phyloP scores from a whole-genome alignment of 495 filamentous ascomycete genomes.

The Apiosordaria backusii region DNA sequence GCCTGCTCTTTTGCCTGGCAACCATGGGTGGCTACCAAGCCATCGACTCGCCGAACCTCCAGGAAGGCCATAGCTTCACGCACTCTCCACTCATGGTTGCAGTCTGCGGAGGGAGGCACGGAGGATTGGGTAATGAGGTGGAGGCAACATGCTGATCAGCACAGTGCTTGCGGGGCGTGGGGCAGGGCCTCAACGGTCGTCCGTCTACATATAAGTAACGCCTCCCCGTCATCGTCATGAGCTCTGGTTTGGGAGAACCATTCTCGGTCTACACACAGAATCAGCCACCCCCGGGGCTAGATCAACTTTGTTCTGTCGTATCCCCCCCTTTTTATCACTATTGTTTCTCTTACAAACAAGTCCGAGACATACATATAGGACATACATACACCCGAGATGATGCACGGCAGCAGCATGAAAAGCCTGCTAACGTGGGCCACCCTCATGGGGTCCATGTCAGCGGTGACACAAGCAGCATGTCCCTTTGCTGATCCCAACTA shows the following conservation, averaged over 20 bases:
- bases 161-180: neutral
- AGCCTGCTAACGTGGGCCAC: conserved; percentile 25
- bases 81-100: neutral
- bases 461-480: conserved; percentile 29
- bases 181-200: conserved; percentile 1
- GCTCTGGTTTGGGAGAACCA: neutral
- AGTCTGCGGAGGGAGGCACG: neutral
- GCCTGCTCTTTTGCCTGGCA: neutral
- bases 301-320: conserved; percentile 3
- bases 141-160: conserved; percentile 4
- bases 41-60: neutral
- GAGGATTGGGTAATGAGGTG: neutral
- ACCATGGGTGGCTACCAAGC: neutral
- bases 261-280: neutral
- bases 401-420: conserved; percentile 16
- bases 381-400: conserved; percentile 4
- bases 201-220: conserved; percentile 5
- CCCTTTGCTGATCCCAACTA: conserved; percentile 39
- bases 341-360: neutral
- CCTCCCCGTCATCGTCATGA: neutral
- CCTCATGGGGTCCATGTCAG: conserved; percentile 19
- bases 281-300: neutral
- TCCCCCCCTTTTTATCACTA: neutral
- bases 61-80: neutral
- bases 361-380: conserved; percentile 3